These are phyloP conservation scores for Penicillium sclerotiorum DNA, from an alignment of 2,329 filamentous ascomycete species.

Conservation along the genomic window DNA sequence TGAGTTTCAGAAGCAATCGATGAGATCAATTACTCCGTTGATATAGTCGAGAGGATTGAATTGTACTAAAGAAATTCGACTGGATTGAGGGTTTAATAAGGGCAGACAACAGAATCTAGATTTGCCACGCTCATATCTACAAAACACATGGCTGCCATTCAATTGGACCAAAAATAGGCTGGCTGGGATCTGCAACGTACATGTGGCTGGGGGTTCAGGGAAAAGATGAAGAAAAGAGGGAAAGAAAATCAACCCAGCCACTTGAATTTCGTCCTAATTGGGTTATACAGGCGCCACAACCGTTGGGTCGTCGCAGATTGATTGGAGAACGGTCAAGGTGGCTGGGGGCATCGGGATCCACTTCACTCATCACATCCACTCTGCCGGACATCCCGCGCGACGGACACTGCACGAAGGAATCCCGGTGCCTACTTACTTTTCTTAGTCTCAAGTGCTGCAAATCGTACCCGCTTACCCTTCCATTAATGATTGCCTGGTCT, in stretches of 20 bases:
- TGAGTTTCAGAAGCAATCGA: background rate
- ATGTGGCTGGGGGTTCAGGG: constrained; percentile 28
- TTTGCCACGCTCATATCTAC: background rate
- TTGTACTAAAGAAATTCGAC: background rate
- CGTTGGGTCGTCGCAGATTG: background rate
- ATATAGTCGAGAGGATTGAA: constrained; percentile 1
- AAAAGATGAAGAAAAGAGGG: no score
- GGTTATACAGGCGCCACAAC: constrained; percentile 20
- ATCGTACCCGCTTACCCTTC: no score
- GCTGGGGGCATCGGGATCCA: constrained; percentile 23
- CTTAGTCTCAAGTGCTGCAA: no score
- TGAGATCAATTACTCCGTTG: background rate
- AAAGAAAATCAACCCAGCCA: constrained; percentile 10
- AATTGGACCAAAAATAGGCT: constrained; percentile 23
- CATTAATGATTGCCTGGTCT: no score
- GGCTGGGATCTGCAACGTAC: constrained; percentile 29
- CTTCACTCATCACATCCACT: constrained; percentile 1
- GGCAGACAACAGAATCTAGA: constrained; percentile 3
- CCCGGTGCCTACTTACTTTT: constrained; percentile 27
- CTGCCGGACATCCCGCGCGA: no score
- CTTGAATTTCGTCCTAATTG: background rate
- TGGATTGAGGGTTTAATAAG: constrained; percentile 15
- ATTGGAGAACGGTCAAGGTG: constrained; percentile 15
- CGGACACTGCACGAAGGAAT: background rate
- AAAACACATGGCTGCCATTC: constrained; percentile 10